A percentile compares a stretch with the other conserved stretches of the same genome.
phyloP scores from a whole-genome alignment of 2,329 filamentous ascomycete species.

The Nigrograna mackinnonii region DNA sequence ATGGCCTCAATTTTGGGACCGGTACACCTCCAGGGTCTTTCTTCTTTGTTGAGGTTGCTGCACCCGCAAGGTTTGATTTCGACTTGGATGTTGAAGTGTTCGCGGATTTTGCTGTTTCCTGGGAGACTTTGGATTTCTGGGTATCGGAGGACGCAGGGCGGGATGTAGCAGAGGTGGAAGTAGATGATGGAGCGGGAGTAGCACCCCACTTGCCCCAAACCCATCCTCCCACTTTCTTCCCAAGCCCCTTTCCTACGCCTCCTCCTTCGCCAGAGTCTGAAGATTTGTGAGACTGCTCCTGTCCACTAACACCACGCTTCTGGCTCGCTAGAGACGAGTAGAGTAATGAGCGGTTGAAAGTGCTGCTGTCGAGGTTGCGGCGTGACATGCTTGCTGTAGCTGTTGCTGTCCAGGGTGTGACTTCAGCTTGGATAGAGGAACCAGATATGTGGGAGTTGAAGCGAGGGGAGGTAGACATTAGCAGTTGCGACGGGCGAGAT shows the following conservation, averaged over 20 bases:
- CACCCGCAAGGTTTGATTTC: not conserved
- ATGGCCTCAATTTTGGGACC: constrained; percentile 21
- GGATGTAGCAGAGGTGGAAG: not conserved
- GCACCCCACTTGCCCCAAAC: constrained; percentile 66
- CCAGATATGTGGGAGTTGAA: constrained; percentile 50
- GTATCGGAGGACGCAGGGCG: constrained; percentile 18
- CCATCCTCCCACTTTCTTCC: constrained; percentile 66
- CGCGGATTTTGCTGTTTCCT: not conserved
- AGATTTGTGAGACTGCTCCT: not conserved
- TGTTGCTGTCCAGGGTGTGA: constrained; percentile 50
- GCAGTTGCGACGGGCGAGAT: constrained; percentile 74
- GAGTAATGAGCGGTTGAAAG: constrained; percentile 58
- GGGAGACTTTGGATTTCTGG: not conserved
- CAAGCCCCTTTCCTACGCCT: constrained; percentile 43
- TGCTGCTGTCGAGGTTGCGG: constrained; percentile 54
- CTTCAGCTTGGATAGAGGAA: constrained; percentile 43
- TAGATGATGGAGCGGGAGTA: constrained; percentile 45
- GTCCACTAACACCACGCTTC: constrained; percentile 15
- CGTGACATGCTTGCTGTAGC: constrained; percentile 55
- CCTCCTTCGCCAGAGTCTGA: not conserved
- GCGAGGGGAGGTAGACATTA: constrained; percentile 56
- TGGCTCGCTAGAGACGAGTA: constrained; percentile 33
- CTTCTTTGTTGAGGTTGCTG: constrained; percentile 7
- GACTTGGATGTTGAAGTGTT: not conserved
- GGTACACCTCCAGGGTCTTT: not conserved